phyloP scores from a whole-genome alignment of 1,139 yeast genomes.

The Hansenula anomala region DNA sequence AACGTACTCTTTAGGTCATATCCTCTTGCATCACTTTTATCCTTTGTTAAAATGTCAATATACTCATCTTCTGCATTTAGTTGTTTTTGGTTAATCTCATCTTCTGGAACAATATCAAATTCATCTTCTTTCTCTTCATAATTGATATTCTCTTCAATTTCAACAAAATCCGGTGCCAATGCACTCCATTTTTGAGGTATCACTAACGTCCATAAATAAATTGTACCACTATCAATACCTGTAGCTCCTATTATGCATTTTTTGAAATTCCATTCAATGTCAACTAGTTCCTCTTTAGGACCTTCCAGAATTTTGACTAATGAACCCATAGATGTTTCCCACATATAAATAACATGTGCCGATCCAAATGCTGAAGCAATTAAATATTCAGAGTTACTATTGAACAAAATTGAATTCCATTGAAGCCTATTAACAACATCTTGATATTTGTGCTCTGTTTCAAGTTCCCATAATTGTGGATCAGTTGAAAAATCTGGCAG shows the following conservation, averaged over 20 bases:
- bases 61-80: slow-evolving; percentile 63
- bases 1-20: slow-evolving; percentile 20
- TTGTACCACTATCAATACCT: slow-evolving; percentile 80
- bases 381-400: slow-evolving; percentile 72
- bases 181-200: slow-evolving; percentile 97
- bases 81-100: slow-evolving; percentile 54
- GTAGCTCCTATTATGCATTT: slow-evolving; percentile 80
- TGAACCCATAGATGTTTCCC: slow-evolving; percentile 91
- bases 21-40: slow-evolving; percentile 64
- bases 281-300: slow-evolving; percentile 78
- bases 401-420: slow-evolving; percentile 81
- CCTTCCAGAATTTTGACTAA: slow-evolving; percentile 87
- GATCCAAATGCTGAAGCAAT: slow-evolving; percentile 88
- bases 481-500: slow-evolving; percentile 38
- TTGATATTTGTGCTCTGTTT: slow-evolving; percentile 77
- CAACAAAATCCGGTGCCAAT: slow-evolving; percentile 93
- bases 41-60: slow-evolving; percentile 66
- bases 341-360: slow-evolving; percentile 82
- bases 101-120: slow-evolving; percentile 72
- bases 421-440: slow-evolving; percentile 86
- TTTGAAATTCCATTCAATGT: slow-evolving; percentile 79
- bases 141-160: slow-evolving; percentile 86
- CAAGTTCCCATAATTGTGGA: slow-evolving; percentile 42
- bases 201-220: slow-evolving; percentile 78
- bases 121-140: slow-evolving; percentile 90